Evolutionary conservation across 1,139 yeast species (phyloP), one percentile per base, ranked within the genome.

Genomic region (Magnusiomyces tetraspermus): DNA sequence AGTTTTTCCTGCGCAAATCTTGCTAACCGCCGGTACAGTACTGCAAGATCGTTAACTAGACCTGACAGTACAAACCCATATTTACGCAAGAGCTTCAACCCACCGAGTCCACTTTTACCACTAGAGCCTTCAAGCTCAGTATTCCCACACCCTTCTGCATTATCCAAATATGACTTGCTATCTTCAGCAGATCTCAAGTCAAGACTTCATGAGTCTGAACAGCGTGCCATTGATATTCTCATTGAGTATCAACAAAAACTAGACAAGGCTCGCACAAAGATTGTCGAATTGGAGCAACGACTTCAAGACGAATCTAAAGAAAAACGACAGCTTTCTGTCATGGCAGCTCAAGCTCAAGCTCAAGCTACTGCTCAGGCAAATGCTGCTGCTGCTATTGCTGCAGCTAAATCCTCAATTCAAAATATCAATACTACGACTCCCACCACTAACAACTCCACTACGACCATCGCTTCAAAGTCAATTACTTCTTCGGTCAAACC

Each of bases 191-290:
- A 60, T 36, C 56, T 62, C 38, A 49, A 58, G 31, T 56, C 53
- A 31, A 58, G 58, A 46, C 56, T 64, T 28, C 56, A 63, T 37
- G 63, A 61, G 46, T 53, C 63, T 15, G 66, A 64, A 31, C 66
- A 63, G 15, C 58, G 59, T 43, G 58, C 64, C 13, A 55, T 64
- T 3, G 54, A 54, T 30, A 44, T 59, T 38, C 55, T 64, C 52
- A 51, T 62, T n/a, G 66, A 64, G 37, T 63, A 63, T 54, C 65
- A 63, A 54, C 60, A 61, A 45, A 64, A 63, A 51, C 55, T 64
- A 8, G 68, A 64, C 50, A 51, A 54, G 13, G 65, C 64, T 52
- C 57, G 67, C 28, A 57, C 58, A 41, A 56, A 60, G 36, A 57
- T 56, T n/a, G 30, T 61, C 46, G 63, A 61, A 38, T 55, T 64